A percentile compares a stretch with the other conserved stretches of the same genome.
Evolutionary conservation across 805 yeast genomes (phyloP).

Genomic region (Hanseniaspora guilliermondii): DNA sequence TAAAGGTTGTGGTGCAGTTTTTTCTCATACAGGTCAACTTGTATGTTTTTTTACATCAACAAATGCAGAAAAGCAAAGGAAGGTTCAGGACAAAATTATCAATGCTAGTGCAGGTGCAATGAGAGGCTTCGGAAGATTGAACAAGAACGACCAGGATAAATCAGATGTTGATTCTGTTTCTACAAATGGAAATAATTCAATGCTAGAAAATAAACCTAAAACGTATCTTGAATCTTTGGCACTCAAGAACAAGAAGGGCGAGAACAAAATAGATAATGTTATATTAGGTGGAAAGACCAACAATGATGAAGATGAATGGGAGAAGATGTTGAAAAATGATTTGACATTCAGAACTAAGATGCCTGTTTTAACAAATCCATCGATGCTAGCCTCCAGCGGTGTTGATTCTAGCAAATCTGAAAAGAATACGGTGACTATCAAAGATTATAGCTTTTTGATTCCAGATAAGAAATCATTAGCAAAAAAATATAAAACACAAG

Average conservation of each 20-base stretch:
- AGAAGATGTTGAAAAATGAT: constrained; percentile 49
- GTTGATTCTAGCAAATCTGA: constrained; percentile 21
- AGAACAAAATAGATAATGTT: not conserved
- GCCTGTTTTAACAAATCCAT: constrained; percentile 13
- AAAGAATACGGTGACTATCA: constrained; percentile 45
- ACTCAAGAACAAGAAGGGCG: not conserved
- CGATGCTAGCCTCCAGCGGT: constrained; percentile 34
- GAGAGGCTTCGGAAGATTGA: constrained; percentile 24
- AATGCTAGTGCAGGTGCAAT: constrained; percentile 21
- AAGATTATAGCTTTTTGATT: constrained; percentile 55
- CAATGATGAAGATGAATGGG: constrained; percentile 45
- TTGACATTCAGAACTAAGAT: constrained; percentile 33
- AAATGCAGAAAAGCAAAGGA: constrained; percentile 30
- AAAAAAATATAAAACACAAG: constrained; percentile 49
- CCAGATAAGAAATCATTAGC: constrained; percentile 69
- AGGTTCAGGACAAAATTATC: constrained; percentile 20
- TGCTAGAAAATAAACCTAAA: constrained; percentile 22
- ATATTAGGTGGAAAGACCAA: constrained; percentile 14
- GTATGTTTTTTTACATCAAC: constrained; percentile 67
- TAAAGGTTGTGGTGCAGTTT: constrained; percentile 82
- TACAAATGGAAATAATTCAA: constrained; percentile 9
- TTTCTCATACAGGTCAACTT: constrained; percentile 68
- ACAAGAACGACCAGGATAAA: constrained; percentile 4
- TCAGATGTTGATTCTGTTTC: not conserved
- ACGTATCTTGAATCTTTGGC: constrained; percentile 25